These are phyloP conservation scores for Prunus dulcis DNA, from an alignment of 306 rosid genomes.

Conservation along the genomic window DNA sequence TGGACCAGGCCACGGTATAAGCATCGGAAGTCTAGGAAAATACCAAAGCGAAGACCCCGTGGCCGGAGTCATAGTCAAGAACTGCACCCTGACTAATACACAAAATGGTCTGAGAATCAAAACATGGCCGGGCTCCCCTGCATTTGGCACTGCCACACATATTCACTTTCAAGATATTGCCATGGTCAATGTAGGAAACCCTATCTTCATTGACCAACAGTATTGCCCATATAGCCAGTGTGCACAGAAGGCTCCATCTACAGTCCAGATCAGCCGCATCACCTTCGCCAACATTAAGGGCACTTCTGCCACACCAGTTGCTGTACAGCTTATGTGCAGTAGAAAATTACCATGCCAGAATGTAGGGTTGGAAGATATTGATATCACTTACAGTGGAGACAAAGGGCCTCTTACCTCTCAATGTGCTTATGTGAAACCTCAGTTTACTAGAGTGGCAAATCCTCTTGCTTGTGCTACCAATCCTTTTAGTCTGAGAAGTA, in stretches of 20 bases:
- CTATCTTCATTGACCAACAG: slow-evolving; percentile 46
- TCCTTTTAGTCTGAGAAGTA: background rate
- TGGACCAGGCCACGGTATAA: slow-evolving; percentile 56
- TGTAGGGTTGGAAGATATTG: background rate
- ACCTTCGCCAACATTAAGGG: background rate
- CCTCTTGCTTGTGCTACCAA: background rate
- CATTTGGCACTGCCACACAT: slow-evolving; percentile 2
- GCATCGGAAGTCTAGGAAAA: slow-evolving; percentile 43
- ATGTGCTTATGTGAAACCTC: background rate
- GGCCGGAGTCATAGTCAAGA: slow-evolving; percentile 15
- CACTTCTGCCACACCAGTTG: background rate
- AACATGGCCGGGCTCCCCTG: slow-evolving; percentile 37
- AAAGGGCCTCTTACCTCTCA: background rate
- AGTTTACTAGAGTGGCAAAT: background rate
- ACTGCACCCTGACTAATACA: slow-evolving; percentile 31
- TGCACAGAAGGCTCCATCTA: background rate
- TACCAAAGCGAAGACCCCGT: slow-evolving; percentile 26
- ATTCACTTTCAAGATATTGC: slow-evolving; percentile 35
- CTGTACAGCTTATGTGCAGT: background rate
- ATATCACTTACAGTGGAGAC: background rate
- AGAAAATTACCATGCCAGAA: background rate
- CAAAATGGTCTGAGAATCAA: slow-evolving; percentile 46
- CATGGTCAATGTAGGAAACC: slow-evolving; percentile 36
- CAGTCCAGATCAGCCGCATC: background rate
- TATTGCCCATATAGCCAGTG: slow-evolving; percentile 49